phyloP scores from a whole-genome alignment of 1,284 basidiomycete genomes.

The Ustilago curta region DNA sequence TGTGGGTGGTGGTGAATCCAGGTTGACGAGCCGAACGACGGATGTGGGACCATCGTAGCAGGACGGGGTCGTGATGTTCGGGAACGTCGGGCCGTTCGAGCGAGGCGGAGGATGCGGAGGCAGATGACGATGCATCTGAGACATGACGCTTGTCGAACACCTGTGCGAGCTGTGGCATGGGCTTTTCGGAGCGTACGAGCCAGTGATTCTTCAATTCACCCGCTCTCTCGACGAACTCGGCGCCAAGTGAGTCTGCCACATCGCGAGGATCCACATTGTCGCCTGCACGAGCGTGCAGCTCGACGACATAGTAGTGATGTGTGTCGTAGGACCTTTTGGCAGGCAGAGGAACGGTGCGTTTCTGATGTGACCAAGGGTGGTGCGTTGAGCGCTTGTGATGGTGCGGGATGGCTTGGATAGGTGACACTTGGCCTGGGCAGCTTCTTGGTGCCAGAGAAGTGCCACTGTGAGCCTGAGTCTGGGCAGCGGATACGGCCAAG shows the following conservation, averaged over 20 bases:
- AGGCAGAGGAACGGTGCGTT: slow-evolving; percentile 51
- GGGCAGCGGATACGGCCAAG: slow-evolving; percentile 22
- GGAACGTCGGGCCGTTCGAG: slow-evolving; percentile 28
- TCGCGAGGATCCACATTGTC: slow-evolving; percentile 70
- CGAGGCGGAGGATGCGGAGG: slow-evolving; percentile 15
- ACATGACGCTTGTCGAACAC: slow-evolving; percentile 16
- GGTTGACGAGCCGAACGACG: slow-evolving; percentile 28
- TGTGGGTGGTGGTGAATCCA: slow-evolving; percentile 35
- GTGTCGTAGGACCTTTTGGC: slow-evolving; percentile 75
- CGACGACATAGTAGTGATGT: slow-evolving; percentile 90
- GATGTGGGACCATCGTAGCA: slow-evolving; percentile 72
- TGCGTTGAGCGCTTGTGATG: slow-evolving; percentile 19
- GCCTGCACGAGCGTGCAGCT: slow-evolving; percentile 75
- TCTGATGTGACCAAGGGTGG: slow-evolving; percentile 42
- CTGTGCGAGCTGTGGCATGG: slow-evolving; percentile 19
- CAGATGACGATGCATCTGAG: slow-evolving; percentile 3
- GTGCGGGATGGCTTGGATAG: slow-evolving; percentile 3
- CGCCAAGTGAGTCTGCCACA: slow-evolving; percentile 76
- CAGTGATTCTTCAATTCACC: slow-evolving; percentile 87
- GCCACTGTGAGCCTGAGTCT: slow-evolving; percentile 1
- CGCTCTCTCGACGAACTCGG: slow-evolving; percentile 86
- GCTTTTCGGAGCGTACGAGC: slow-evolving; percentile 77
- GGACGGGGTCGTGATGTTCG: slow-evolving; percentile 68
- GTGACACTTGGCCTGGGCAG: slow-evolving; percentile 11
- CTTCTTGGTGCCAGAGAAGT: slow-evolving; percentile 17